Percentiles rank a stretch among this genome's conserved stretches.
These are phyloP conservation scores for Apiospora koreana DNA, from an alignment of 2,329 filamentous ascomycete species.

Conservation along the genomic window DNA sequence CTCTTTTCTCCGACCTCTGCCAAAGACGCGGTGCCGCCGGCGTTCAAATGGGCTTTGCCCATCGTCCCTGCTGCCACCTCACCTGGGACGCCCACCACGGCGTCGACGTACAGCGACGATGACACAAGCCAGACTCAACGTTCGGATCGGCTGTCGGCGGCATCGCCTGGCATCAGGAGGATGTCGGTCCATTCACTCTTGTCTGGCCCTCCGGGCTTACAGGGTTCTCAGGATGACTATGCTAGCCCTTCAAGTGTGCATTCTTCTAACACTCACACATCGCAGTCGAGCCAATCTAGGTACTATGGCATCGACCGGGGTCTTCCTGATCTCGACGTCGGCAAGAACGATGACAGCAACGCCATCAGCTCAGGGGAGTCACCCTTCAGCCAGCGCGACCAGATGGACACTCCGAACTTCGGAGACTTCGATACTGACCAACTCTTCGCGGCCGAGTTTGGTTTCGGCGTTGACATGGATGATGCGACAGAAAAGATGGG, in stretches of 20 bases:
- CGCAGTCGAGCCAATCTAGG: constrained; percentile 36
- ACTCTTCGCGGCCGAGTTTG: constrained; percentile 43
- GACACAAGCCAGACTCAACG: constrained; percentile 29
- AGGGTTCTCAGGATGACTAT: constrained; percentile 24
- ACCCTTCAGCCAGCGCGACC: constrained; percentile 30
- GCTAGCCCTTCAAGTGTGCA: constrained; percentile 25
- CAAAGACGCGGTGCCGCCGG: constrained; percentile 27
- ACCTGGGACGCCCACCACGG: constrained; percentile 42
- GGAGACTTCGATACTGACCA: constrained; percentile 35
- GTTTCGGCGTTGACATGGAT: constrained; percentile 46
- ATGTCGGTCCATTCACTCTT: constrained; percentile 69
- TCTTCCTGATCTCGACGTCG: constrained; percentile 67
- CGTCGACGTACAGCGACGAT: constrained; percentile 40
- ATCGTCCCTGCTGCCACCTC: constrained; percentile 31
- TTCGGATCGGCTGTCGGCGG: constrained; percentile 20
- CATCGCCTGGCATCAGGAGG: constrained; percentile 34
- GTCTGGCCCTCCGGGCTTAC: constrained; percentile 46
- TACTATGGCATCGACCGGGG: constrained; percentile 74
- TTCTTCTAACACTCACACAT: constrained; percentile 25
- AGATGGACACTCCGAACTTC: constrained; percentile 25
- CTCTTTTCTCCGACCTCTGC: constrained; percentile 33
- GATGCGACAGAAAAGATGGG: constrained; percentile 57
- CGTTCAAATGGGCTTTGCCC: constrained; percentile 26
- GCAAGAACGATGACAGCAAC: constrained; percentile 68
- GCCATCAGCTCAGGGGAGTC: constrained; percentile 54